A percentile compares a stretch with the other conserved stretches of the same genome.
phyloP scores from a whole-genome alignment of 176 grass and related monocot species.

The Saccharum spontaneum region DNA sequence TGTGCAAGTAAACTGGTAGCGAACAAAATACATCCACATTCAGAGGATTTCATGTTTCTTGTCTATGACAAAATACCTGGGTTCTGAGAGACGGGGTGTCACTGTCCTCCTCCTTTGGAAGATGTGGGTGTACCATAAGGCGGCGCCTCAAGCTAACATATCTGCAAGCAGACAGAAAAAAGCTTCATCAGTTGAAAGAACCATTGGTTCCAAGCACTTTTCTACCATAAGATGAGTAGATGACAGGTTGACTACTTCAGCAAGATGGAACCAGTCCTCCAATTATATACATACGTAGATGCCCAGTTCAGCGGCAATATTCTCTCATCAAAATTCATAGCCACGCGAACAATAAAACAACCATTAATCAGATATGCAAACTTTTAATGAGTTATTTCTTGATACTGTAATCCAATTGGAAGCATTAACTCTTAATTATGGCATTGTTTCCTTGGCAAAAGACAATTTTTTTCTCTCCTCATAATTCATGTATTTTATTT shows the following conservation, averaged over 20 bases:
- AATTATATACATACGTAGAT: conserved; percentile 1
- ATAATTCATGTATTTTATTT: background rate
- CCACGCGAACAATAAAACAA: conserved; percentile 25
- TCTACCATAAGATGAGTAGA: background rate
- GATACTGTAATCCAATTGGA: background rate
- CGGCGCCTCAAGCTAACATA: conserved; percentile 80
- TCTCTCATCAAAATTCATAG: background rate
- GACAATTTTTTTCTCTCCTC: background rate
- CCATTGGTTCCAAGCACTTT: background rate
- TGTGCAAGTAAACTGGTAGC: background rate
- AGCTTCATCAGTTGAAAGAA: conserved; percentile 10
- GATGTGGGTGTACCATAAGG: conserved; percentile 74
- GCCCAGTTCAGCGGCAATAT: background rate
- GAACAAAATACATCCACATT: background rate
- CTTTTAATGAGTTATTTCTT: conserved; percentile 5
- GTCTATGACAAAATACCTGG: conserved; percentile 62
- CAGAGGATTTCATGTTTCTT: conserved; percentile 11
- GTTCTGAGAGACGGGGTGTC: conserved; percentile 95
- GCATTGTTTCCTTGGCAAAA: background rate
- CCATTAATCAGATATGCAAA: background rate
- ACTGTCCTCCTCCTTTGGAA: conserved; percentile 62
- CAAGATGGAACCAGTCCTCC: background rate
- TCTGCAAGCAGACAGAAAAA: conserved; percentile 39
- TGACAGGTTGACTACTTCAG: background rate
- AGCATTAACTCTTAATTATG: conserved; percentile 22